Evolutionary conservation across 371 early-diverging fungal genomes (phyloP), one percentile per base, ranked within the genome.

Genomic region (Mortierella sp.): DNA sequence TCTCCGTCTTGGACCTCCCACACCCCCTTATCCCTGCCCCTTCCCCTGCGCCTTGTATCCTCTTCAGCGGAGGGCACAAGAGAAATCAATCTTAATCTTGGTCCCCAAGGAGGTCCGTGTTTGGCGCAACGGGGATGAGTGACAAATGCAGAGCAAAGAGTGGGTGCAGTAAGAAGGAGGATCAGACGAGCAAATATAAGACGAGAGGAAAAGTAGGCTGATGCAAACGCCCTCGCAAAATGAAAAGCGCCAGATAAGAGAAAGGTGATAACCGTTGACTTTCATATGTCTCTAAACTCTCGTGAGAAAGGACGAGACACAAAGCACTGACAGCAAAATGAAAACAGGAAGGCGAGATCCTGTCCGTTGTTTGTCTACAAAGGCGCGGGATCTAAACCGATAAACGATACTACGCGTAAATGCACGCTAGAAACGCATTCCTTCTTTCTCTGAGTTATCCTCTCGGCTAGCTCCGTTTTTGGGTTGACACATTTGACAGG

Each of bases 381-480:
- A n/a, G n/a, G 34, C 37, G 61, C 8, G 61, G n/a, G n/a, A n/a
- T n/a, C n/a, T n/a, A n/a, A n/a, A n/a, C n/a, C n/a, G n/a, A n/a
- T n/a, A n/a, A n/a, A n/a, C n/a, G n/a, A n/a, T 61, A 61, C 9
- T 6, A 10, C 3, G 34, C 19, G 22, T 34, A 34, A 14, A 11
- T 61, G 16, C 0, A 22, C 22, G 37, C 61, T 61, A 16, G 58
- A 31, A 31, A 55, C 13, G 19, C n/a, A n/a, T 14, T 55, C 58
- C 34, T 55, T 22, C 47, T 0, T 4, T 16, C 47, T 47, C 19
- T 47, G 22, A 47, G 1, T 22, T 2, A n/a, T 61, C 61, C 24
- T 8, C 24, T 50, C n/a, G 61, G 61, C 37, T 61, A 61, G 61
- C 61, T 61, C 37, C 61, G 34, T 61, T 61, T 61, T 61, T 8